phyloP scores from a whole-genome alignment of 2,329 filamentous ascomycete species.

The Scortechinia acanthostroma region DNA sequence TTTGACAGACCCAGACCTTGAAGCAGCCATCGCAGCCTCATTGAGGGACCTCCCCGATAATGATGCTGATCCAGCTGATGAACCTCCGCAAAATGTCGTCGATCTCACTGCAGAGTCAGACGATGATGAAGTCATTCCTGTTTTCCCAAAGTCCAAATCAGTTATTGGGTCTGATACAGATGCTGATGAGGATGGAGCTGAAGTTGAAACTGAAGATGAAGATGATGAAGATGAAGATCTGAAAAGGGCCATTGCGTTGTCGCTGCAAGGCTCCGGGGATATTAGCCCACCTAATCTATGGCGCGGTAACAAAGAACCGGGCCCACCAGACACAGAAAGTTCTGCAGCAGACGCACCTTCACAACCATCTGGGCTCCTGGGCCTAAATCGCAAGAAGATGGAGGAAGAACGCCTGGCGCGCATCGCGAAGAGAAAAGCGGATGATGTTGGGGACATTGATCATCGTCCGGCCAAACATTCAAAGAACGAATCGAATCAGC shows the following conservation, averaged over 20 bases:
- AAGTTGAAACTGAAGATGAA: background rate
- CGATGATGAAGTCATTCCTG: background rate
- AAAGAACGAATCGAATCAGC: background rate
- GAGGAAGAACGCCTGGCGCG: constrained; percentile 75
- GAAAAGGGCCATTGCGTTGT: background rate
- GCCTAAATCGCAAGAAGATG: constrained; percentile 73
- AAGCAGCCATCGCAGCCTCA: background rate
- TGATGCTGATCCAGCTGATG: background rate
- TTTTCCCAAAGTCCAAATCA: background rate
- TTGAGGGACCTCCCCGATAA: background rate
- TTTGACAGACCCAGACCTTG: background rate
- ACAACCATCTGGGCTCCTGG: background rate
- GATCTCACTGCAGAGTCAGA: background rate
- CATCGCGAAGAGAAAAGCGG: constrained; percentile 48
- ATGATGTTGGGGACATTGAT: constrained; percentile 2
- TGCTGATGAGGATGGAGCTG: too few species aligned
- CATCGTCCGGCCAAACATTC: constrained; percentile 5
- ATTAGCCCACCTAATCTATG: too few species aligned
- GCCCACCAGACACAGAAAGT: background rate
- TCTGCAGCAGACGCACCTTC: background rate
- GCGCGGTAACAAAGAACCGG: background rate
- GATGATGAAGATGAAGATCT: constrained; percentile 1
- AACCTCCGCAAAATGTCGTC: too few species aligned
- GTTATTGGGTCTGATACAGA: background rate
- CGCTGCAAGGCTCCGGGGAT: background rate